Evolutionary conservation across 129 eudicot species (phyloP).

Genomic region (Artemisia tridentata): DNA sequence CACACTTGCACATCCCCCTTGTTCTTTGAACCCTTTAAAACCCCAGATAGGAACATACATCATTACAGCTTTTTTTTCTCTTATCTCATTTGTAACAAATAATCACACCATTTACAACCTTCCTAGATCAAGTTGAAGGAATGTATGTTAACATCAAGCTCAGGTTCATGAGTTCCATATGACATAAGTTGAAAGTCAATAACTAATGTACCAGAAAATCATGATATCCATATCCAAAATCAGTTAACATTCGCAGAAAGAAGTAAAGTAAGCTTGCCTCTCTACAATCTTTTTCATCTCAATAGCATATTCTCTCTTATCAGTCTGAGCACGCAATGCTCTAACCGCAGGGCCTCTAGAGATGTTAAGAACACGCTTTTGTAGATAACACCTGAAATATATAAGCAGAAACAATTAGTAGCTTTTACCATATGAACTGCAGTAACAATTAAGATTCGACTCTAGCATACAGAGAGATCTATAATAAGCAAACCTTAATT

Average conservation of each 20-base stretch:
- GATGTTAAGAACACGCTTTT: conserved; percentile 81
- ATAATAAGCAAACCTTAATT: no score
- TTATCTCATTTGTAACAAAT: no score
- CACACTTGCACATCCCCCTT: no score
- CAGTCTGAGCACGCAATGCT: conserved; percentile 99
- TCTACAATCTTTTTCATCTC: conserved; percentile 89
- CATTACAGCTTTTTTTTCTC: no score
- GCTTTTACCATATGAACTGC: conserved; percentile 13
- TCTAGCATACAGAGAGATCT: no score
- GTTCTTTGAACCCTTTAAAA: no score
- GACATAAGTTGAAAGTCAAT: neutral
- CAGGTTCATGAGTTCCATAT: no score
- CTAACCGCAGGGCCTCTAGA: conserved; percentile 99
- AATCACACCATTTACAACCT: no score
- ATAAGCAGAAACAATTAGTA: conserved; percentile 23
- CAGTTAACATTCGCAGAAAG: neutral
- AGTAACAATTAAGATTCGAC: conserved; percentile 15
- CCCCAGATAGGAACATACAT: no score
- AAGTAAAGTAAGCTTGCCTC: conserved; percentile 55
- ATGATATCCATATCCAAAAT: neutral
- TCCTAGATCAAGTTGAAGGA: no score
- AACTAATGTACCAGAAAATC: neutral
- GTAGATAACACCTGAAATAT: conserved; percentile 85
- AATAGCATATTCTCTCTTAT: conserved; percentile 92
- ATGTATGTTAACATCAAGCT: no score